Base-by-base conservation (phyloP, 1,284 basidiomycete genomes). In the Heimioporus punctisporus region DNA sequence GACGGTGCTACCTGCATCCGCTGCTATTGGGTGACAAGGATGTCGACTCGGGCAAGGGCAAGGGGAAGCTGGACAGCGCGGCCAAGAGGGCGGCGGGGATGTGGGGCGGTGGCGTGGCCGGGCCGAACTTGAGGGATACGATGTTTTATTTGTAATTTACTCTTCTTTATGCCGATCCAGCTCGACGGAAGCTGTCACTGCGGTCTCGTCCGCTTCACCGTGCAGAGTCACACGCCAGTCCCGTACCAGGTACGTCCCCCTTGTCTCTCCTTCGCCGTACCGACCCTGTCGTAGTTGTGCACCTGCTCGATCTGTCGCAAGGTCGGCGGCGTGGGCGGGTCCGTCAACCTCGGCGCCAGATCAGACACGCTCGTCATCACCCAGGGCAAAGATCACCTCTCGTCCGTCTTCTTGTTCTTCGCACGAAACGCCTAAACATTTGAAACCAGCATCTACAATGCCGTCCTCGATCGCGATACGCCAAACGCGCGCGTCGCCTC, bases 1-100 rank as follows among this genome's bases (percentile, higher is more conserved):
- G 90, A 2, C 75, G 90, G 23, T 90, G 87, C 68, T 92, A 91
- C 64, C 64, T 92, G 41, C 80, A 87, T 67, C 78, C 81, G 52
- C 73, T 91, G 21, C 72, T 92, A 41, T 26, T 19, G 12, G 54
- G 49, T 5, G 27, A 19, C 23, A 77, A 81, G 31, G 31, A 17
- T 31, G 30, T 52, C 55, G n/a, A 56, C 56, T 43, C 56, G 57
- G 26, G 46, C 0, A 43, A 37, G 51, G 39, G 9, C 3, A 60
- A 56, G 46, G 48, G 37, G 0, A 58, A 44, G 42, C 58, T 31
- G 51, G 54, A 51, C 30, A 15, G 55, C 1, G 51, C 85, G 10
- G 76, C 74, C 60, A 62, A 70, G n/a, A 82, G 82, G 56, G 90
- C 86, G 2, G 56, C 63, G 56, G 61, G 55, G 19, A 52, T 78